phyloP scores from a whole-genome alignment of 2,329 filamentous ascomycete genomes.

The Incumbomyces delicatus region DNA sequence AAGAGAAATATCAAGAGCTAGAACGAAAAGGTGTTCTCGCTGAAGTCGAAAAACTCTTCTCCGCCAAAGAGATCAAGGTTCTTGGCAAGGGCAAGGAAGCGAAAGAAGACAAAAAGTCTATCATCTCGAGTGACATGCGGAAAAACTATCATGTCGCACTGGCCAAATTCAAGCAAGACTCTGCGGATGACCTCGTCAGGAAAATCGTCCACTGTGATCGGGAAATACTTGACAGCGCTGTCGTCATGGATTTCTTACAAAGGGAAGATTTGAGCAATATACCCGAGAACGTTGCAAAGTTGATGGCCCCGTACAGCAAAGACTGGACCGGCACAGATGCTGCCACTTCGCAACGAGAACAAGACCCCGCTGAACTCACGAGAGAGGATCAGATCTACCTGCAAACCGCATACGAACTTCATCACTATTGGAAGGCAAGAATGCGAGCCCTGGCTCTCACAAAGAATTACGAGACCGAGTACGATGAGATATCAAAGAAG shows the following conservation, averaged over 20 bases:
- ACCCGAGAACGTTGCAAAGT: conserved; percentile 78
- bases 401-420: conserved; percentile 83
- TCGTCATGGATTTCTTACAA: conserved; percentile 94
- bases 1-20: conserved; percentile 91
- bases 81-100: conserved; percentile 62
- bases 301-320: conserved; percentile 89
- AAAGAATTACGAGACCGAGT: conserved; percentile 73
- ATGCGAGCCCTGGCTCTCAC: conserved; percentile 86
- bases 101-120: conserved; percentile 93
- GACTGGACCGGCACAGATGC: conserved; percentile 91
- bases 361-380: conserved; percentile 79
- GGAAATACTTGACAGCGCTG: conserved; percentile 76
- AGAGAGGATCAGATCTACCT: conserved; percentile 93
- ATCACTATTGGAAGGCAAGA: conserved; percentile 97
- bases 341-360: conserved; percentile 65
- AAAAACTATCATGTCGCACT: conserved; percentile 89
- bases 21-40: conserved; percentile 91
- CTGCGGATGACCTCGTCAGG: conserved; percentile 74
- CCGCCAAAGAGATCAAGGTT: conserved; percentile 92
- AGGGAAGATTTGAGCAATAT: conserved; percentile 88
- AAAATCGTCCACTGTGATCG: conserved; percentile 94
- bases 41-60: conserved; percentile 93
- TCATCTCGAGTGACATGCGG: conserved; percentile 82
- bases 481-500: conserved; percentile 81
- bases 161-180: conserved; percentile 78